Evolutionary conservation across 1,284 basidiomycete genomes (phyloP), one percentile per base, ranked within the genome.

Genomic region (Ceratobasidium sp.): DNA sequence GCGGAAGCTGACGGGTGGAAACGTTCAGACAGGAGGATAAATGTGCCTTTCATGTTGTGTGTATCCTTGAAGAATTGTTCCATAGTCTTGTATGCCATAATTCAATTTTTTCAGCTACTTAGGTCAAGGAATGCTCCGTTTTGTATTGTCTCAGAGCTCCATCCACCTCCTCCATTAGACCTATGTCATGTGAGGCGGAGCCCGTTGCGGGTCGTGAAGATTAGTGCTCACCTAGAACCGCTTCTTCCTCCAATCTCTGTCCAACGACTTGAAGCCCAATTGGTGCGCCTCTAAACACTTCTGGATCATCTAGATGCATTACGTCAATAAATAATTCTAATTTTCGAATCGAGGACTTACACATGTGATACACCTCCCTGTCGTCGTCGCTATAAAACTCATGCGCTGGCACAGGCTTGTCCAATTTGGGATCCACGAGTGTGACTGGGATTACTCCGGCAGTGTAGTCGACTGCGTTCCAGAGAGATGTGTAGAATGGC

Each of bases 161-260:
- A 64, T 84, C 84, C 4, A 88, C 83, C 34, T 88, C 82, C 73
- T 87, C 85, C 8, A 83, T 81, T 83, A 90, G 85, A 0, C 80
- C 84, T 34, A 91, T 80, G n/a, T n/a, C n/a, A n/a, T 2, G 17
- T 17, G 27, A 40, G 34, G 25, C 15, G 27, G 12, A 56, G 34
- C 42, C 29, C 17, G n/a, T 6, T 56, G 7, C 27, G 7, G 5
- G 5, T 0, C 35, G 13, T 20, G 12, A 10, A 22, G 42, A 49
- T 17, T 7, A 62, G 29, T 34, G 32, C 58, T 35, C 45, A 62
- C 58, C 58, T 0, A 62, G 32, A 8, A 90, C 82, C 0, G 85
- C 87, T 74, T 91, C 90, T 72, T 92, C 90, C 74, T 93, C 88
- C 47, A 87, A 79, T n/a, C 86, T 86, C 60, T 85, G 80, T 0